Evolutionary conservation across 2,329 filamentous ascomycete genomes (phyloP).

Genomic region (Venturia nashicola): DNA sequence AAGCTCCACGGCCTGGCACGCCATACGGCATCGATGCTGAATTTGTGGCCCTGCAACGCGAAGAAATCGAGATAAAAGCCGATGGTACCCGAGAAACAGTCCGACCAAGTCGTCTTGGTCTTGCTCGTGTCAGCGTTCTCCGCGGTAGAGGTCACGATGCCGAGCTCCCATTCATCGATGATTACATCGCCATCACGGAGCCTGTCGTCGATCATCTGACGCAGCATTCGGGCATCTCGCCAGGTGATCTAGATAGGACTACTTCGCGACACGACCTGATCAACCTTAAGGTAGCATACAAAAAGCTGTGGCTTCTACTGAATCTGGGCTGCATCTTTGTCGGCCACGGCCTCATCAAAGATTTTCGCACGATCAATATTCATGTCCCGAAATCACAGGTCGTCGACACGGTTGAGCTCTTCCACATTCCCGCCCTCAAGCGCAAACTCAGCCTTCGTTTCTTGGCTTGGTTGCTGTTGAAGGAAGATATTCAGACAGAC

Average conservation of each 20-base stretch:
- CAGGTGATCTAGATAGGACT: conserved; percentile 69
- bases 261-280: conserved; percentile 74
- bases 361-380: conserved; percentile 97
- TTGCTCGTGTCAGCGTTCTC: conserved; percentile 87
- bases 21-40: conserved; percentile 90
- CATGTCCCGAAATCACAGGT: conserved; percentile 83
- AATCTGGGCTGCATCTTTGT: conserved; percentile 92
- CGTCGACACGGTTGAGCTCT: conserved; percentile 87
- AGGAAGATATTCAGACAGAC: conserved; percentile 85
- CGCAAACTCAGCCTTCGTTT: conserved; percentile 88
- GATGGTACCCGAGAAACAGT: conserved; percentile 89
- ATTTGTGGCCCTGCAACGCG: conserved; percentile 84
- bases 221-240: conserved; percentile 80
- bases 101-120: conserved; percentile 74
- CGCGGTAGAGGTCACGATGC: conserved; percentile 67
- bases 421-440: conserved; percentile 67
- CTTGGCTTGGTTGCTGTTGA: conserved; percentile 79
- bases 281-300: conserved; percentile 83
- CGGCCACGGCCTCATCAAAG: conserved; percentile 84
- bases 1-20: conserved; percentile 57
- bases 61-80: conserved; percentile 92
- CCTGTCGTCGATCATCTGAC: conserved; percentile 93
- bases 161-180: conserved; percentile 84
- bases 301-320: conserved; percentile 92
- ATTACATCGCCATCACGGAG: conserved; percentile 88